Evolutionary conservation across 805 yeast genomes (phyloP), one percentile per base, ranked within the genome.

Genomic region (Candida sakaeoensis): DNA sequence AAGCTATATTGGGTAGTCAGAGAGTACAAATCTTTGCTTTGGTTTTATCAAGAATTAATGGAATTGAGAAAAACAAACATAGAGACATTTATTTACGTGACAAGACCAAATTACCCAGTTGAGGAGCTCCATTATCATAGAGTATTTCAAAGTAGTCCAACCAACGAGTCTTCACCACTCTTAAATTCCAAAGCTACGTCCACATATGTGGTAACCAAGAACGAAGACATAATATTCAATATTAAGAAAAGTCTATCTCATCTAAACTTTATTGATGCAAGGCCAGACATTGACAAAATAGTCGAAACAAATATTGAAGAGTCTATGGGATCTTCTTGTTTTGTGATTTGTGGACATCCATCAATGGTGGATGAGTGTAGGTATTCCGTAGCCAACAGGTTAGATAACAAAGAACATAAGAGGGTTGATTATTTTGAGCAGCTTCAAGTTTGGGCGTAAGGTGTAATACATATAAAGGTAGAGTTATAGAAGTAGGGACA

Each of bases 381-480:
- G 51, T 54, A 63, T 25, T 54, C 71, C 3, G 73, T 80, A 2
- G 66, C 73, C 0, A 45, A 61, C 28, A 55, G 71, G 42, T 55
- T 79, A 37, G 61, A 66, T 26, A 44, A 58, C 22, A 43, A 50
- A 1, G 46, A 52, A 16, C 53, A 66, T 14, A 63, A 69, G 37
- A 68, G 84, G 18, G 74, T 83, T 12, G 89, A 81, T 50, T 80
- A 79, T 53, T 80, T 66, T 53, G 95, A 86, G 53, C 89, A 84
- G 53, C 70, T 81, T 33, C 87, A 82, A 57, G 68, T 73, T 9
- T 85, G 95, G 91, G 65, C 69, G 1, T 64, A 37, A 27, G 5
- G 15, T 10, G 34, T 31, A 8, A 16, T 10, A 23, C 26, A 23
- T 23, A 23, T 8, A 23, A 23, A 12, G 12, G 26, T 8, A 23